These are phyloP conservation scores for Kwoniella sp. DNA, from an alignment of 768 basidiomycete genomes.

Conservation along the genomic window DNA sequence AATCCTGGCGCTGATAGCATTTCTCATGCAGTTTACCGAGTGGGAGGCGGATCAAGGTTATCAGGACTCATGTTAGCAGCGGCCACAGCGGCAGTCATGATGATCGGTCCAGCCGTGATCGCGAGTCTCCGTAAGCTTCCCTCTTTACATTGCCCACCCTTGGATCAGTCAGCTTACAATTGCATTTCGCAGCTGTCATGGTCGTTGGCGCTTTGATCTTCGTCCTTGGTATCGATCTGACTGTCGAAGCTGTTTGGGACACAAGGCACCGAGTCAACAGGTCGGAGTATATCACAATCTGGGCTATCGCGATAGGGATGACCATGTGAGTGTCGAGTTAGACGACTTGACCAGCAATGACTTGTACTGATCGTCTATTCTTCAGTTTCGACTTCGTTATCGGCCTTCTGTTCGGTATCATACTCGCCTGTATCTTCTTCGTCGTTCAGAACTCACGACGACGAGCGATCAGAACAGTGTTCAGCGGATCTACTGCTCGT, in stretches of 20 bases:
- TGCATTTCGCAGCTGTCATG: slow-evolving; percentile 68
- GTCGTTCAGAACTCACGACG: slow-evolving; percentile 92
- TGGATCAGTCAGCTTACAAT: background rate
- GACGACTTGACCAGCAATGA: no score
- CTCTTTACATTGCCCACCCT: slow-evolving; percentile 4
- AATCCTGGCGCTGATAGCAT: background rate
- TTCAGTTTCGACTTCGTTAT: slow-evolving; percentile 76
- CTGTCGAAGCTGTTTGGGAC: slow-evolving; percentile 96
- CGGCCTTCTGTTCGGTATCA: slow-evolving; percentile 87
- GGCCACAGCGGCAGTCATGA: slow-evolving; percentile 69
- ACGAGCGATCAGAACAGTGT: slow-evolving; percentile 76
- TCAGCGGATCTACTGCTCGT: slow-evolving; percentile 78
- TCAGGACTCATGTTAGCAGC: slow-evolving; percentile 82
- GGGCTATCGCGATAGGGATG: slow-evolving; percentile 69
- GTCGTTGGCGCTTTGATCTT: slow-evolving; percentile 90
- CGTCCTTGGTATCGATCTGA: slow-evolving; percentile 88
- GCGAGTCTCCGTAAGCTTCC: slow-evolving; percentile 78
- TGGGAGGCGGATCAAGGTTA: slow-evolving; percentile 81
- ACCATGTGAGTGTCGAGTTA: slow-evolving; percentile 58
- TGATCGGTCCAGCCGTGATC: slow-evolving; percentile 85
- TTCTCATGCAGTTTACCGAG: slow-evolving; percentile 78
- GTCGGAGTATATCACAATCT: slow-evolving; percentile 61
- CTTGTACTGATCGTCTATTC: no score
- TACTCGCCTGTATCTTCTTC: slow-evolving; percentile 94
- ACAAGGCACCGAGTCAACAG: slow-evolving; percentile 82